These are phyloP conservation scores for Verticillium isaacii DNA, from an alignment of 2,329 filamentous ascomycete species.

Conservation along the genomic window DNA sequence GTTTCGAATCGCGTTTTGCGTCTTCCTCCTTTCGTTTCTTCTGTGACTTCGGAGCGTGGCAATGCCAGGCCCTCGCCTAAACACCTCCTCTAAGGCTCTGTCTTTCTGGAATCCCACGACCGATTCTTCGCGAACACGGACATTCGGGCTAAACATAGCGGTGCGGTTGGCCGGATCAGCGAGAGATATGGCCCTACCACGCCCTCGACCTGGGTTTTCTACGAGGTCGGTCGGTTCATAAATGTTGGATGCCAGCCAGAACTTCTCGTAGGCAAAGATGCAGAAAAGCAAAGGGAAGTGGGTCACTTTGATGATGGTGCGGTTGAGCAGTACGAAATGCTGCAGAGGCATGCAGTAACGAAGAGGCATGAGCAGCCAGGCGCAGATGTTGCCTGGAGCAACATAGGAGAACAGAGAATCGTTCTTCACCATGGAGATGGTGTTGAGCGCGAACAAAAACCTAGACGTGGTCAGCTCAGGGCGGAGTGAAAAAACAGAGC, in stretches of 20 bases:
- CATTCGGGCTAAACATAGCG: slow-evolving; percentile 68
- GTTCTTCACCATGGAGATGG: slow-evolving; percentile 98
- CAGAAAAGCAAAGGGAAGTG: slow-evolving; percentile 83
- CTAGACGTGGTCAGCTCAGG: slow-evolving; percentile 21
- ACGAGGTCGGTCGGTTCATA: slow-evolving; percentile 83
- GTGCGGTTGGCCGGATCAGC: slow-evolving; percentile 49
- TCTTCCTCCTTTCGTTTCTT: slow-evolving; percentile 64
- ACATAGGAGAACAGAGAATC: slow-evolving; percentile 93
- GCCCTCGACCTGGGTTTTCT: slow-evolving; percentile 58
- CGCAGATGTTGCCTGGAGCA: slow-evolving; percentile 84
- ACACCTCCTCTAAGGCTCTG: slow-evolving; percentile 85
- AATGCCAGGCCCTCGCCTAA: slow-evolving; percentile 66
- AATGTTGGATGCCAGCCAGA: slow-evolving; percentile 68
- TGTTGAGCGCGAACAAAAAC: slow-evolving; percentile 93
- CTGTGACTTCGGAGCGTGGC: slow-evolving; percentile 55
- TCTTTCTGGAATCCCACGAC: slow-evolving; percentile 88
- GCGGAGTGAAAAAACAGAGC: not conserved
- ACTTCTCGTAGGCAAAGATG: slow-evolving; percentile 83
- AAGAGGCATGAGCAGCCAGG: slow-evolving; percentile 81
- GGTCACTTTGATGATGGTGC: slow-evolving; percentile 85
- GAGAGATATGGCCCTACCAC: slow-evolving; percentile 49
- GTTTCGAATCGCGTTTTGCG: slow-evolving; percentile 75
- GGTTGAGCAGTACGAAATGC: slow-evolving; percentile 79
- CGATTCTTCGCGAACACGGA: slow-evolving; percentile 76
- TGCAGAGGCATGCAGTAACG: slow-evolving; percentile 76